phyloP scores from a whole-genome alignment of 2,329 filamentous ascomycete species.

The Fusarium sp. region DNA sequence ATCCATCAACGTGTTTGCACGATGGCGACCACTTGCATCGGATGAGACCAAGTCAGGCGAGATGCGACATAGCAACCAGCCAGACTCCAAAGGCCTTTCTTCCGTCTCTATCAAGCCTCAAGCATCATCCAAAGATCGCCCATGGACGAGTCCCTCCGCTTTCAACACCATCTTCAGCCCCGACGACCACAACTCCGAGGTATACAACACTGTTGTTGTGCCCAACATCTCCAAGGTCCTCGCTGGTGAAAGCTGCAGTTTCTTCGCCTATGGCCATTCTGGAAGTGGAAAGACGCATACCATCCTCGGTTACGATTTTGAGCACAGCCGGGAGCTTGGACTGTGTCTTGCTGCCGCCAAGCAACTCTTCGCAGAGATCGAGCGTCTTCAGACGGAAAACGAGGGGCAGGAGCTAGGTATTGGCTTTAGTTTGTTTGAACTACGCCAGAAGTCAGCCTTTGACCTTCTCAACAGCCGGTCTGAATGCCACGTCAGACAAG shows the following conservation, averaged over 20 bases:
- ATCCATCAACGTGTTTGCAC: neutral
- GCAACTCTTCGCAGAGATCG: neutral
- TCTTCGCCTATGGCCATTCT: constrained; percentile 93
- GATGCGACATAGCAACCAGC: neutral
- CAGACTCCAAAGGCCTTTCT: neutral
- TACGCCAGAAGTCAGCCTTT: neutral
- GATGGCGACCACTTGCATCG: neutral
- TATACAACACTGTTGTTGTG: neutral
- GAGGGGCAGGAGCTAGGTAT: neutral
- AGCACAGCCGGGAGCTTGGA: constrained; percentile 32
- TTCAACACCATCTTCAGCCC: neutral
- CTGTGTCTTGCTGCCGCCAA: neutral
- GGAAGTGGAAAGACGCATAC: constrained; percentile 91
- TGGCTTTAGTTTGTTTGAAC: neutral
- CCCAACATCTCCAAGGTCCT: neutral
- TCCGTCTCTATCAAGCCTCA: neutral
- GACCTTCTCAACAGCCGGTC: neutral
- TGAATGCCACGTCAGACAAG: neutral
- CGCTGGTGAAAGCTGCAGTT: constrained; percentile 44
- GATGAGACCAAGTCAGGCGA: neutral
- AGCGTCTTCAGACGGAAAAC: neutral
- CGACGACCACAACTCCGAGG: neutral
- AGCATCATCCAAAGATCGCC: neutral
- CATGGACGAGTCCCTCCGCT: neutral
- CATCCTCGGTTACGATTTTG: constrained; percentile 62